Evolutionary conservation across 2,329 filamentous ascomycete species (phyloP), one percentile per base, ranked within the genome.

Genomic region (Penicillium brevicompactum): DNA sequence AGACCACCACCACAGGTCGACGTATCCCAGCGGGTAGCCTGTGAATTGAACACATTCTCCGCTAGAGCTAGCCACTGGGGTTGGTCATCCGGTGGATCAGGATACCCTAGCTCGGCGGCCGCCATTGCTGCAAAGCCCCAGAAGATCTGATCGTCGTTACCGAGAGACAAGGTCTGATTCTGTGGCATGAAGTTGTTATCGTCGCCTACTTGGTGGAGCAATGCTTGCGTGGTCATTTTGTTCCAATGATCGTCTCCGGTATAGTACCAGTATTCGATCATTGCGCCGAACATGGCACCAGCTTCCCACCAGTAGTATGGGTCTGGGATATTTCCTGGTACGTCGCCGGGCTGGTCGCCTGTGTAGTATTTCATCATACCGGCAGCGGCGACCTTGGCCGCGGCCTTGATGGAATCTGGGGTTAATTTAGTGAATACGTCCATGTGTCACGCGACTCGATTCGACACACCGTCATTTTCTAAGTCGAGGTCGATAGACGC

Each of bases 111-210:
- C 73, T 94, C 90, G 37, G 87, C 87, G 2, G 90, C 90, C 5
- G 83, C 81, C 82, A 94, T 88, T 57, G 87, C 88, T 1, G 89
- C 84, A 78, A 92, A 83, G 16, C 83, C 88, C 90, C 90, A 93
- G 74, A 92, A 48, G 14, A 48, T 48, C 10, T 48, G 46, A 18
- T 48, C 46, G n/a, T 48, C 46, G 11, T 48, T 48, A 6, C 46
- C 46, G 9, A 46, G 46, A 2, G 51, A 53, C 7, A 34, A 24
- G 7, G 45, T 53, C 37, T 68, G 67, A 50, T 72, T 70, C 2
- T 80, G 79, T 5, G 89, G 86, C 87, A 91, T 91, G 67, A 88
- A 91, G 67, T 91, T 87, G 49, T 81, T 76, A 63, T 86, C 80
- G 46, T 88, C 87, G 85, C 83, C 70, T 92, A 89, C 67, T 87